Evolutionary conservation across 176 grass and related monocot genomes (phyloP).

Genomic region (Calamus simplicifolius): DNA sequence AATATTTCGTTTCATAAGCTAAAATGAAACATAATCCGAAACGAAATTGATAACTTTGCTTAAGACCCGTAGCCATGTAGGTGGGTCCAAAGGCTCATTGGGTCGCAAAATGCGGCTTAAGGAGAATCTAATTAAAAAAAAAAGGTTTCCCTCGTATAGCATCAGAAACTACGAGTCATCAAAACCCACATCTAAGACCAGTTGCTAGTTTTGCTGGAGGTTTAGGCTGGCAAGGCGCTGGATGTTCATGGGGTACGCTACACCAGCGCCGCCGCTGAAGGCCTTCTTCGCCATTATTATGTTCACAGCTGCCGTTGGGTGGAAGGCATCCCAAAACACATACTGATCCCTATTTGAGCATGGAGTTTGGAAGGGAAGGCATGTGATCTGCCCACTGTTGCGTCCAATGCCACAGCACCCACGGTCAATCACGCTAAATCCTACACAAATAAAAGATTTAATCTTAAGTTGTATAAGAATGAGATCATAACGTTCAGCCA

Average conservation of each 20-base stretch:
- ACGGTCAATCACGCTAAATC: constrained; percentile 34
- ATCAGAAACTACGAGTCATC: too few relatives aligned
- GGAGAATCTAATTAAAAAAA: too few relatives aligned
- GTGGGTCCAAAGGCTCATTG: too few relatives aligned
- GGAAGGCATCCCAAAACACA: constrained; percentile 62
- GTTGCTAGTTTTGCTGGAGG: too few relatives aligned
- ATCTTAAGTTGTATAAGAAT: neutral
- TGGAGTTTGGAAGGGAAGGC: constrained; percentile 43
- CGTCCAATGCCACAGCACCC: constrained; percentile 44
- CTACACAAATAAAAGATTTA: constrained; percentile 6
- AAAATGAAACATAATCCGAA: too few relatives aligned
- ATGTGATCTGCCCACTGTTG: constrained; percentile 39
- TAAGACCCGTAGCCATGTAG: too few relatives aligned
- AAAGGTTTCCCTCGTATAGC: too few relatives aligned
- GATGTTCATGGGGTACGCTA: constrained; percentile 40
- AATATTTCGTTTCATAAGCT: too few relatives aligned
- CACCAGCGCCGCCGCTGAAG: constrained; percentile 25
- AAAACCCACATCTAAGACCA: too few relatives aligned
- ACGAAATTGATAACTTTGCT: too few relatives aligned
- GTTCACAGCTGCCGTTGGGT: constrained; percentile 42
- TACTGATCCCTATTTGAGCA: constrained; percentile 32
- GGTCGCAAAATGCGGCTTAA: too few relatives aligned
- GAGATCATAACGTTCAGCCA: too few relatives aligned
- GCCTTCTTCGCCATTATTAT: constrained; percentile 32
- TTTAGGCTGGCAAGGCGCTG: constrained; percentile 21